phyloP scores from a whole-genome alignment of 2,329 filamentous ascomycete species.

The Pseudogymnoascus sp. region DNA sequence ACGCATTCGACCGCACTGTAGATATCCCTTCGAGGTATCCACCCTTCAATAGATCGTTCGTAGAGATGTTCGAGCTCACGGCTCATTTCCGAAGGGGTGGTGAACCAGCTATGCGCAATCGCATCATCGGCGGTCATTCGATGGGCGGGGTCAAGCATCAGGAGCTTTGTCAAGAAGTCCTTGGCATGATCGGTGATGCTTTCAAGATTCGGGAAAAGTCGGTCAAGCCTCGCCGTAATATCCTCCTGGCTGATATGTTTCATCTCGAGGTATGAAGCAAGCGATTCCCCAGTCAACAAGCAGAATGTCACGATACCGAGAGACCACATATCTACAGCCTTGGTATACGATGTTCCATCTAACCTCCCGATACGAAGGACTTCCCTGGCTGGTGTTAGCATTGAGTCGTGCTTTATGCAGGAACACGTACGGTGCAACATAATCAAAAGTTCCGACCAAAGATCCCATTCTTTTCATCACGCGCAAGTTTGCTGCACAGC shows the following conservation, averaged over 20 bases:
- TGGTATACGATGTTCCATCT: conserved; percentile 26
- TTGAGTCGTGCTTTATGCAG: not conserved
- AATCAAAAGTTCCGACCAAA: conserved; percentile 28
- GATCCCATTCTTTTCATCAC: conserved; percentile 24
- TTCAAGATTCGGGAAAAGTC: not conserved
- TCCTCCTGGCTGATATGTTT: conserved; percentile 7
- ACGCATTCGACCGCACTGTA: conserved; percentile 24
- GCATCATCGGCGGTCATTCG: conserved; percentile 33
- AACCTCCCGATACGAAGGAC: conserved; percentile 22
- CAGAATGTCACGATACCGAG: conserved; percentile 26
- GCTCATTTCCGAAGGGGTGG: conserved; percentile 22
- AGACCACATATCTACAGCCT: conserved; percentile 29
- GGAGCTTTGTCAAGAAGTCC: conserved; percentile 33
- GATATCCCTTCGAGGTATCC: conserved; percentile 22
- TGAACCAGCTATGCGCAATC: conserved; percentile 36
- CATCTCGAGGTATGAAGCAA: conserved; percentile 19
- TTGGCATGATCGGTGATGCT: conserved; percentile 22
- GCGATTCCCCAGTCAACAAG: conserved; percentile 24
- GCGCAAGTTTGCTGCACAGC: conserved; percentile 24
- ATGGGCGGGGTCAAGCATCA: conserved; percentile 28
- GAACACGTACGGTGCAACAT: conserved; percentile 28
- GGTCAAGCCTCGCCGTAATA: not conserved
- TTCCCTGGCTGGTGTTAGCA: not conserved
- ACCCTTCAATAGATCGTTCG: conserved; percentile 23
- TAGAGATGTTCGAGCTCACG: conserved; percentile 23